Conservation (phyloP, 441 rosid species). For the Raphanus hybrid region DNA sequence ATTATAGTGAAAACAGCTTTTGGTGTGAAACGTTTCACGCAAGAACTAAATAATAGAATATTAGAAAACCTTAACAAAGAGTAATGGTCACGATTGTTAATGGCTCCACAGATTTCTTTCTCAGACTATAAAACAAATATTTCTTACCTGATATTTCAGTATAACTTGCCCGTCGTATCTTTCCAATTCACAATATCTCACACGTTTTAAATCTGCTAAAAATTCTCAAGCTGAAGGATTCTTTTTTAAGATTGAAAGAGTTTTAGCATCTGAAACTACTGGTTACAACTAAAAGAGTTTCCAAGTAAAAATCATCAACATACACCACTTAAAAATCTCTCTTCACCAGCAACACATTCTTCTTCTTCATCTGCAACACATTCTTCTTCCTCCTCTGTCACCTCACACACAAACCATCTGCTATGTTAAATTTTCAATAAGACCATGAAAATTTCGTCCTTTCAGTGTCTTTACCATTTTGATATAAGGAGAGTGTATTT, state of each 20-base stretch:
- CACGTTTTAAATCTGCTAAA: background rate
- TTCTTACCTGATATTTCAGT: no score
- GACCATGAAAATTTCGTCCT: background rate
- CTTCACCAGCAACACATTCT: background rate
- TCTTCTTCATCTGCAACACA: background rate
- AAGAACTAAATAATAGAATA: no score
- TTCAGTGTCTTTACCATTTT: no score
- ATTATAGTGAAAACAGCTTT: background rate
- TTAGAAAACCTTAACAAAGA: background rate
- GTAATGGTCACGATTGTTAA: no score
- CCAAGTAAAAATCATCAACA: conserved; percentile 28
- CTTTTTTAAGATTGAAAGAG: background rate
- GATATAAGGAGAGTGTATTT: conserved; percentile 6
- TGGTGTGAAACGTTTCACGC: background rate
- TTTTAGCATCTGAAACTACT: background rate
- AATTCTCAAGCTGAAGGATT: background rate
- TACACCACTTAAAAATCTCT: background rate
- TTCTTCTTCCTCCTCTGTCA: background rate
- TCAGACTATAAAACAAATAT: background rate
- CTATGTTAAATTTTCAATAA: background rate
- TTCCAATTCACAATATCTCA: background rate
- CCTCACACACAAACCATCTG: conserved; percentile 36
- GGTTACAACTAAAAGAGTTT: conserved; percentile 2
- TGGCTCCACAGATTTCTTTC: background rate
- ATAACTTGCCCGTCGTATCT: background rate